Conservation (phyloP, 371 early-diverging fungal genomes). For the Parasitella parasitica region DNA sequence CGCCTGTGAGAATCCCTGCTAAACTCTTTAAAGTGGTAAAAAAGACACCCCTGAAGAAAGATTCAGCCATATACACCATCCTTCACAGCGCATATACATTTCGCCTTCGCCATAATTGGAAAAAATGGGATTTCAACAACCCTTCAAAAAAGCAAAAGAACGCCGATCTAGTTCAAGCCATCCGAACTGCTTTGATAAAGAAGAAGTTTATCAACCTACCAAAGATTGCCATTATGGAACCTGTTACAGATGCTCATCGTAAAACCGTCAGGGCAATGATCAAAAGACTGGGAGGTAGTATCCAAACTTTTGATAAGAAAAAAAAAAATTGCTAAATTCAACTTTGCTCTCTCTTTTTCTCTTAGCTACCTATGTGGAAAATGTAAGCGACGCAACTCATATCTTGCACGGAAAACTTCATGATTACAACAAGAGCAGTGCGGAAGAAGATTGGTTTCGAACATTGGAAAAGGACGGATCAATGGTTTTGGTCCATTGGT, state of each 20-base stretch:
- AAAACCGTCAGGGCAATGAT: slow-evolving; percentile 41
- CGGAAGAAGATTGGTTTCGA: slow-evolving; percentile 73
- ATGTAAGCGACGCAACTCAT: slow-evolving; percentile 61
- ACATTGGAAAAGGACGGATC: slow-evolving; percentile 67
- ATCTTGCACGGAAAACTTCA: slow-evolving; percentile 54
- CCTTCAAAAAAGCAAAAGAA: slow-evolving; percentile 40
- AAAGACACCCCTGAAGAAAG: slow-evolving; percentile 22
- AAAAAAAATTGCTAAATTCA: background rate
- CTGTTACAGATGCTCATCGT: slow-evolving; percentile 39
- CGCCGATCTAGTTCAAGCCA: slow-evolving; percentile 45
- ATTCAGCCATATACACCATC: slow-evolving; percentile 51
- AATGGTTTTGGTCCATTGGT: slow-evolving; percentile 77
- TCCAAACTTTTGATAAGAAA: background rate
- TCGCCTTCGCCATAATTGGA: slow-evolving; percentile 47
- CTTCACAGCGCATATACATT: slow-evolving; percentile 54
- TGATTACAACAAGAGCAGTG: slow-evolving; percentile 31
- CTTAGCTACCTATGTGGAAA: slow-evolving; percentile 43
- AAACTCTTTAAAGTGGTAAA: slow-evolving; percentile 54
- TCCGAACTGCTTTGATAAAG: slow-evolving; percentile 43
- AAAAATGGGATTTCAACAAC: slow-evolving; percentile 58
- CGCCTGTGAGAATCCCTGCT: slow-evolving; percentile 57
- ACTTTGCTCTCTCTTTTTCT: background rate
- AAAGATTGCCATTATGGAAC: slow-evolving; percentile 51
- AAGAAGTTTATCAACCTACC: slow-evolving; percentile 39
- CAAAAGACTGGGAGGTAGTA: slow-evolving; percentile 49